Base-by-base conservation (phyloP, 306 rosid species). In the Astragalus glycyphyllos region DNA sequence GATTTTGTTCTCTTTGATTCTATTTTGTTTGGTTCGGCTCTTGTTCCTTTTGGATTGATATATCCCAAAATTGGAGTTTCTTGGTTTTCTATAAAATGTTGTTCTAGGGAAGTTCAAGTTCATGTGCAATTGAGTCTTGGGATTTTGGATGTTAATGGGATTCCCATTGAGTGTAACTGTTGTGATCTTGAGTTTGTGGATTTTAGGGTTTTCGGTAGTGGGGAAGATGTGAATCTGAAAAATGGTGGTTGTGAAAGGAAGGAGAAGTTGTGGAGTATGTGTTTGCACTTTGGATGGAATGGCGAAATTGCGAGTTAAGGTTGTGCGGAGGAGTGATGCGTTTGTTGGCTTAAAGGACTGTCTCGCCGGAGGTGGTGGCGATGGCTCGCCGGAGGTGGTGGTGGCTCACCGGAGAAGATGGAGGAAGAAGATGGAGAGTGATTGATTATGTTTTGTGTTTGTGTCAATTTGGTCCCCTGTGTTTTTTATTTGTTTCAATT, bases 1-100 rank as follows among this genome's bases (percentile, higher is more conserved):
- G 98, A 0, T 83, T 86, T 74, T 83, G 86, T 60, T 70, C 80
- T 0, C 63, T 82, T 1, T 85, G n/a, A 85, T 77, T 82, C 91
- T 0, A 65, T 92, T 60, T 46, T 92, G 32, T 80, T 90, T 62
- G 96, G 96, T 64, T 90, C 98, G 1, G 88, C 85, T 69, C 73
- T 92, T 74, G 81, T 88, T 70, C 96, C 96, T 7, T 89, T 89
- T 82, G 96, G 91, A 3, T 79, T 92, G 83, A 85, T 92, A 79
- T 92, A 90, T 78, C 98, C 98, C 0, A 83, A 75, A 54, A 85
- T 92, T 82, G 96, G 84, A 42, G 68, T 77, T 71, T 82, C 83
- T 0, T 75, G 76, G 35, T 51, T 16, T 53, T 23, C 64, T 58
- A 37, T 81, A 16, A 15, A 65, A 44, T 48, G 12, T 73, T 35